phyloP scores from a whole-genome alignment of 768 basidiomycete species.

The Pisolithus marmoratus region DNA sequence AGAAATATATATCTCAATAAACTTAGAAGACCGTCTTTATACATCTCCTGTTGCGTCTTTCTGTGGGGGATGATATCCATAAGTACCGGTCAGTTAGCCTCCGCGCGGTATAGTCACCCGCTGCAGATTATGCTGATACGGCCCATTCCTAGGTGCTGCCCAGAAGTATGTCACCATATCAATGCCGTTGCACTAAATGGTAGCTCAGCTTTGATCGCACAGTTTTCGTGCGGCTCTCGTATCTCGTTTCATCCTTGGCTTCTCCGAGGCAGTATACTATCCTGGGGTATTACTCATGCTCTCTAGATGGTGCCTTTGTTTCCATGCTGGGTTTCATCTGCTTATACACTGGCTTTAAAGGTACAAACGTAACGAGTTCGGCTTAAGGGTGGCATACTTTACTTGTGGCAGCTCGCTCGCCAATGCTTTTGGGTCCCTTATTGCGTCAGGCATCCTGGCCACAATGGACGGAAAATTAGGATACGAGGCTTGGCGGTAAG shows the following conservation, averaged over 20 bases:
- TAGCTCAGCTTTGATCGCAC: background rate
- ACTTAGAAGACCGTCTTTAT: conserved; percentile 60
- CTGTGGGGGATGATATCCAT: conserved; percentile 65
- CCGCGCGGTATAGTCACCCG: background rate
- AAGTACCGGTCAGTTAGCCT: conserved; percentile 36
- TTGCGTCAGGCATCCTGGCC: conserved; percentile 71
- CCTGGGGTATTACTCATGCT: conserved; percentile 63
- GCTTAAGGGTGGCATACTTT: conserved; percentile 58
- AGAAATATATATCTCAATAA: conserved; percentile 67
- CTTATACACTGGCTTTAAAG: background rate
- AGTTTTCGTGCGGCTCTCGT: conserved; percentile 56
- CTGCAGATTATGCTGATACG: background rate
- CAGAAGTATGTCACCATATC: conserved; percentile 12
- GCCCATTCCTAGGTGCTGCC: conserved; percentile 29
- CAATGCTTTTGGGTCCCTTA: conserved; percentile 75
- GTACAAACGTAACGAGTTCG: conserved; percentile 66
- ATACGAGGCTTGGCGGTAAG: conserved; percentile 65
- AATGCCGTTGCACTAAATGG: conserved; percentile 1
- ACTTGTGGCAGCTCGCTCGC: conserved; percentile 68
- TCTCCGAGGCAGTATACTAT: conserved; percentile 64
- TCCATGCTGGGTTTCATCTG: background rate
- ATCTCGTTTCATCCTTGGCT: conserved; percentile 76
- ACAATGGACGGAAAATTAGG: conserved; percentile 64
- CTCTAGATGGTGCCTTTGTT: conserved; percentile 47
- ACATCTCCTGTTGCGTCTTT: conserved; percentile 58